Evolutionary conservation across 768 basidiomycete genomes (phyloP).

Genomic region (Tylopilus rubrobrunneus): DNA sequence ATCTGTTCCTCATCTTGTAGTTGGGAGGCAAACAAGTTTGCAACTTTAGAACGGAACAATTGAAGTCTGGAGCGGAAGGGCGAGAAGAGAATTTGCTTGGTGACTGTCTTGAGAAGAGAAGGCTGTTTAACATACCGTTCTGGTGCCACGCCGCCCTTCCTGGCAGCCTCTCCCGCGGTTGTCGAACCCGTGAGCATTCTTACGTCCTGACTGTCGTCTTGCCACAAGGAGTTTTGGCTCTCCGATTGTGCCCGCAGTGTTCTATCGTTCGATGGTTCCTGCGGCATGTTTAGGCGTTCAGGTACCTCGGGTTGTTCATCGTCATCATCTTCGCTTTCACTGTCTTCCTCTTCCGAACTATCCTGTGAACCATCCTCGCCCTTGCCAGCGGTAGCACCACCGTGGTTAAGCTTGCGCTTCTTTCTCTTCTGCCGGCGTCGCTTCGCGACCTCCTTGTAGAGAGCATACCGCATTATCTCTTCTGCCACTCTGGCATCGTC

Average conservation of each 20-base stretch:
- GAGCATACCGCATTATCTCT: constrained; percentile 92
- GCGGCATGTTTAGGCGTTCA: constrained; percentile 51
- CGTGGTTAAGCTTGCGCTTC: constrained; percentile 81
- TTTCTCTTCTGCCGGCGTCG: constrained; percentile 64
- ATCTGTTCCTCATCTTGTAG: constrained; percentile 77
- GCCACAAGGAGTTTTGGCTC: constrained; percentile 60
- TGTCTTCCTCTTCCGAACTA: constrained; percentile 37
- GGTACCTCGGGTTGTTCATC: constrained; percentile 36
- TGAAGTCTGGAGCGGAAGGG: constrained; percentile 47
- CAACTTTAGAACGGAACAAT: constrained; percentile 78
- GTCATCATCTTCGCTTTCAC: constrained; percentile 42
- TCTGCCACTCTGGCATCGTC: constrained; percentile 88
- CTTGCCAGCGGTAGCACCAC: constrained; percentile 48
- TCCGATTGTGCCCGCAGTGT: constrained; percentile 26
- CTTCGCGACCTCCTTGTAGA: constrained; percentile 96
- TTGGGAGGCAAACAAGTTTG: constrained; percentile 61
- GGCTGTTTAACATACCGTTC: constrained; percentile 51
- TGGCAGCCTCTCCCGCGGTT: constrained; percentile 33
- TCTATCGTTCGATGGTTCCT: constrained; percentile 23
- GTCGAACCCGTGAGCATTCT: constrained; percentile 53
- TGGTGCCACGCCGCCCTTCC: constrained; percentile 44
- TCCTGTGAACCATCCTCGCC: constrained; percentile 46
- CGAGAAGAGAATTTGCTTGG: not conserved
- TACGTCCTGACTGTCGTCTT: constrained; percentile 63
- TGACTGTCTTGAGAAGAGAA: constrained; percentile 3